phyloP scores from a whole-genome alignment of 441 rosid genomes.

The Aquilaria agallochum region DNA sequence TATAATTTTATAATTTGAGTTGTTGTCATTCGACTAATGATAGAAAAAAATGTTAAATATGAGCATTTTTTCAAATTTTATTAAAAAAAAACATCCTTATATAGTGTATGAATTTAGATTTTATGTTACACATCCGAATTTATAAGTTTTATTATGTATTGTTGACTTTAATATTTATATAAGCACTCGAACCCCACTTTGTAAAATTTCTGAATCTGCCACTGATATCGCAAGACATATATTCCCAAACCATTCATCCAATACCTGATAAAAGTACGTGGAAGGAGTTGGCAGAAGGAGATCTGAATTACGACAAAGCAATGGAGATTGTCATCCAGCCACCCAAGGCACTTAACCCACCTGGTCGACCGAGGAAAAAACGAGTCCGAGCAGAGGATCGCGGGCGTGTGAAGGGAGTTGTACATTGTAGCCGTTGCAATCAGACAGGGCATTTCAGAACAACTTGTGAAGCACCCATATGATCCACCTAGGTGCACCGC shows the following conservation, averaged over 20 bases:
- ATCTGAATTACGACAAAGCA: conserved; percentile 38
- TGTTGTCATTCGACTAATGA: too few relatives aligned
- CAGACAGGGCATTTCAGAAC: conserved; percentile 98
- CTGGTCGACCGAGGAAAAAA: conserved; percentile 93
- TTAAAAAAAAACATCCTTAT: too few relatives aligned
- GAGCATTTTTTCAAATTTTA: too few relatives aligned
- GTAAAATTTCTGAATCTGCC: too few relatives aligned
- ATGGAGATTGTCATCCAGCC: conserved; percentile 55
- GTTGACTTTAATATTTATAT: too few relatives aligned
- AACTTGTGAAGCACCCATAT: conserved; percentile 94
- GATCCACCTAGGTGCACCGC: background rate
- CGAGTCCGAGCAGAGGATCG: conserved; percentile 87
- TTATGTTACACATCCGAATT: too few relatives aligned
- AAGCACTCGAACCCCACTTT: too few relatives aligned
- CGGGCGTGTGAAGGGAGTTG: conserved; percentile 82
- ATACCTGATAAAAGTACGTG: conserved; percentile 89
- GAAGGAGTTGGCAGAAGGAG: conserved; percentile 76
- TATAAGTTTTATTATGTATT: too few relatives aligned
- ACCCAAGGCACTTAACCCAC: conserved; percentile 87
- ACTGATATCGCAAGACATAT: conserved; percentile 21
- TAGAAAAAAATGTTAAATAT: too few relatives aligned
- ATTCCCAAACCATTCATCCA: conserved; percentile 93
- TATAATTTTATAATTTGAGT: too few relatives aligned
- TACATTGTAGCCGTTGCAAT: conserved; percentile 97
- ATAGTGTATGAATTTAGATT: too few relatives aligned